Conservation (phyloP, 176 grass and related monocot species). For the Alopecurus myosuroides region DNA sequence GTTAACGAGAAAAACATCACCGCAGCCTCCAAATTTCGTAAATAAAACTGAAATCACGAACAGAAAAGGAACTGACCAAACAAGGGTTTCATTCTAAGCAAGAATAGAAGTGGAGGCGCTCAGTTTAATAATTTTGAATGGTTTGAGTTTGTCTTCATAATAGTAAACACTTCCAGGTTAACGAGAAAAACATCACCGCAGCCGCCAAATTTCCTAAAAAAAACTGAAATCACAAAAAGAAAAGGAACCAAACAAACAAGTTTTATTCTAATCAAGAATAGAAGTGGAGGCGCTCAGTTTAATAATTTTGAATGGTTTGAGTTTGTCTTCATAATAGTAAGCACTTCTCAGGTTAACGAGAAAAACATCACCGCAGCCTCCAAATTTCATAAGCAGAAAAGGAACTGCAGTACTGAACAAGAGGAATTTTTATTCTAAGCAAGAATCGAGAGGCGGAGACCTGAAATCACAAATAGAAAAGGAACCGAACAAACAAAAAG, state of each 20-base stretch:
- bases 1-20: constrained; percentile 39
- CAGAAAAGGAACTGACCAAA: neutral
- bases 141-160: constrained; percentile 34
- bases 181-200: constrained; percentile 24
- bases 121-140: constrained; percentile 26
- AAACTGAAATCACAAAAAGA: neutral
- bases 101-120: neutral
- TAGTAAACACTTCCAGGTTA: constrained; percentile 27
- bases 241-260: neutral
- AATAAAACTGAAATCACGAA: neutral
- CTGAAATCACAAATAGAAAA: neutral
- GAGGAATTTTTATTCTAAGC: neutral
- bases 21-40: neutral
- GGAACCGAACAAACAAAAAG: neutral
- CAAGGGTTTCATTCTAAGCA: no score
- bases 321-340: constrained; percentile 29
- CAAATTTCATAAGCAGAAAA: neutral
- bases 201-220: neutral
- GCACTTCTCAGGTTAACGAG: constrained; percentile 28
- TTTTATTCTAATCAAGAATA: neutral
- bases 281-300: no score
- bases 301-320: constrained; percentile 28
- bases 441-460: no score
- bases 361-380: constrained; percentile 20
- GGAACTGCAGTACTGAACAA: neutral